phyloP scores from a whole-genome alignment of 805 yeast genomes.

The Candida ovalis region DNA sequence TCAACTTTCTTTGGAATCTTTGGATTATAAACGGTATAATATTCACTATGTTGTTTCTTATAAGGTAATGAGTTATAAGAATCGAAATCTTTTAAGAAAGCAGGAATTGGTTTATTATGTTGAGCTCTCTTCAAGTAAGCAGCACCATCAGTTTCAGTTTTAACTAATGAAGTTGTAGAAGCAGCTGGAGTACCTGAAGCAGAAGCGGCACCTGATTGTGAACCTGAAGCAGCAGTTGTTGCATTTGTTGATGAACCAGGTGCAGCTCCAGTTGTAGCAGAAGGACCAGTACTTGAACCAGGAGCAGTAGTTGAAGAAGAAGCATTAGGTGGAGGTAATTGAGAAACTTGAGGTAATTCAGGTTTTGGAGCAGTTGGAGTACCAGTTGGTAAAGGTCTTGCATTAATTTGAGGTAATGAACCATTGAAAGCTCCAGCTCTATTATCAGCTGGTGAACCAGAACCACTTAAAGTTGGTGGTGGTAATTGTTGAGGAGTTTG shows the following conservation, averaged over 20 bases:
- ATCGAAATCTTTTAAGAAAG: constrained; percentile 77
- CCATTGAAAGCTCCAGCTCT: constrained; percentile 18
- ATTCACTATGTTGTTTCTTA: constrained; percentile 81
- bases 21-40: constrained; percentile 87
- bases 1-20: constrained; percentile 73
- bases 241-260: neutral
- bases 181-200: constrained; percentile 26
- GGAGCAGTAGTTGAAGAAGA: constrained; percentile 11
- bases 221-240: neutral
- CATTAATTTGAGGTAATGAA: constrained; percentile 20
- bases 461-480: constrained; percentile 31
- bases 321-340: constrained; percentile 5
- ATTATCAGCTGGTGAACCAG: constrained; percentile 24
- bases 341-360: constrained; percentile 18
- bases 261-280: constrained; percentile 3
- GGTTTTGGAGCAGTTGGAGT: constrained; percentile 30
- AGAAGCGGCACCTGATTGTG: constrained; percentile 12
- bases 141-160: constrained; percentile 31
- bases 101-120: constrained; percentile 75
- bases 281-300: neutral
- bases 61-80: constrained; percentile 69
- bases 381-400: constrained; percentile 13
- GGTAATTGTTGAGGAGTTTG: constrained; percentile 33
- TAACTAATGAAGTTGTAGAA: constrained; percentile 11
- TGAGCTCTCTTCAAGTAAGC: constrained; percentile 39